Evolutionary conservation across 164 flowering plant species (phyloP).

Genomic region (Stephania yunnanensis): DNA sequence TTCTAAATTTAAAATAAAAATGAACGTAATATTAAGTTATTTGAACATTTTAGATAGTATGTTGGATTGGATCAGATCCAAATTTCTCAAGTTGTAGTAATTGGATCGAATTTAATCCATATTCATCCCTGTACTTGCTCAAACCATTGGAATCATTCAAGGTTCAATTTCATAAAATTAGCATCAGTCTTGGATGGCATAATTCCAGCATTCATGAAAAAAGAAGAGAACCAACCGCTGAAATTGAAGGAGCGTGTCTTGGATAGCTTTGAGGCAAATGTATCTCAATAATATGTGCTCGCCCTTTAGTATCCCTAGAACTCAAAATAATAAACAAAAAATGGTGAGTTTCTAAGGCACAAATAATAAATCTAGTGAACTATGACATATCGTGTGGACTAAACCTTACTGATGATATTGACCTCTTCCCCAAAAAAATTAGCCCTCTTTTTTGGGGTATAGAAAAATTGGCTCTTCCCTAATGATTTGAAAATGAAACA

Average conservation of each 20-base stretch:
- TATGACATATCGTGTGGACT: background rate
- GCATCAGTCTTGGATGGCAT: background rate
- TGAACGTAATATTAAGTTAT: no score
- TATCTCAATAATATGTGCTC: conserved; percentile 48
- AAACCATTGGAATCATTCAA: no score
- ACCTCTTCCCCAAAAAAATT: background rate
- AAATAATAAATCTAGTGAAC: background rate
- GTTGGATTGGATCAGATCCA: no score
- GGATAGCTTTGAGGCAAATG: conserved; percentile 53
- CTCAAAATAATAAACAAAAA: conserved; percentile 4
- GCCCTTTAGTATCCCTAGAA: conserved; percentile 52
- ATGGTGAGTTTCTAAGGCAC: background rate
- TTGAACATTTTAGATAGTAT: no score
- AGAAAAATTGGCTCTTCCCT: background rate
- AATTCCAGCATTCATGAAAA: conserved; percentile 2
- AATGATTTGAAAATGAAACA: background rate
- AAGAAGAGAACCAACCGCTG: conserved; percentile 45
- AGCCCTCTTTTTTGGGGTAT: background rate
- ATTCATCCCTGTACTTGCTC: no score
- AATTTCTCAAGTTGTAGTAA: no score
- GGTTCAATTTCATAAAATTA: no score
- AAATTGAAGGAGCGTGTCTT: conserved; percentile 44
- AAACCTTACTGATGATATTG: background rate
- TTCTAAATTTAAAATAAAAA: no score
- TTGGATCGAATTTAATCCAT: no score